Conservation (phyloP, 2,329 filamentous ascomycete genomes). For the Fusarium fujikuroi region DNA sequence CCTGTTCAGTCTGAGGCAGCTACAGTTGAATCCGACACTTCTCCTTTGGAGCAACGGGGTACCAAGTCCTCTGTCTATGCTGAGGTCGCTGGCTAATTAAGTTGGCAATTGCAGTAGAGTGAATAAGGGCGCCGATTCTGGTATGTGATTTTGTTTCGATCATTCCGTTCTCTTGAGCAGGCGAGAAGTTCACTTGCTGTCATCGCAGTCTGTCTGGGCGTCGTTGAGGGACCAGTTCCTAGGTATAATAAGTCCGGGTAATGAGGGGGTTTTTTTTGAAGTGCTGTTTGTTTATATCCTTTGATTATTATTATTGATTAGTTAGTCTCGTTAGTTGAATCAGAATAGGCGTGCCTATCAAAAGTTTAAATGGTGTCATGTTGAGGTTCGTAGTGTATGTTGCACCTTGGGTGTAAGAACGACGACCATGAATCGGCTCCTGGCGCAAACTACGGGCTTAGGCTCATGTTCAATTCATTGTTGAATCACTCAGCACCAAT, state of each 20-base stretch:
- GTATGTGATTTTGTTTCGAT: neutral
- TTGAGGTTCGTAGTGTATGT: neutral
- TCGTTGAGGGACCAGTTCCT: neutral
- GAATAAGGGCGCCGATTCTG: neutral
- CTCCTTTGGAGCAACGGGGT: conserved; percentile 12
- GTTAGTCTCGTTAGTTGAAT: conserved; percentile 22
- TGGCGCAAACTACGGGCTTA: conserved; percentile 2
- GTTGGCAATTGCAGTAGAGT: neutral
- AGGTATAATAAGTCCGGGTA: conserved; percentile 5
- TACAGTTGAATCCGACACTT: conserved; percentile 17
- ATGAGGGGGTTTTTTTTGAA: neutral
- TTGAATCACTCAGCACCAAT: conserved; percentile 30
- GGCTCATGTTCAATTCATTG: neutral
- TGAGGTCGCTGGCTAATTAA: conserved; percentile 35
- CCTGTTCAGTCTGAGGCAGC: conserved; percentile 25
- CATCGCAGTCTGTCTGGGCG: neutral
- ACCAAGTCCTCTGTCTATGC: conserved; percentile 29
- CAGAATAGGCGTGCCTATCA: conserved; percentile 1
- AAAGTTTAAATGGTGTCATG: neutral
- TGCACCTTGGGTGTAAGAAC: neutral
- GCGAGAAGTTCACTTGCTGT: conserved; percentile 4
- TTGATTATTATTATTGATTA: conserved; percentile 4
- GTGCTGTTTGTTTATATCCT: conserved; percentile 30
- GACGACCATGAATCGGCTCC: neutral
- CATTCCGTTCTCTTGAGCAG: conserved; percentile 5